These are phyloP conservation scores for Cystoderma amianthinum DNA, from an alignment of 768 basidiomycete species.

Conservation along the genomic window DNA sequence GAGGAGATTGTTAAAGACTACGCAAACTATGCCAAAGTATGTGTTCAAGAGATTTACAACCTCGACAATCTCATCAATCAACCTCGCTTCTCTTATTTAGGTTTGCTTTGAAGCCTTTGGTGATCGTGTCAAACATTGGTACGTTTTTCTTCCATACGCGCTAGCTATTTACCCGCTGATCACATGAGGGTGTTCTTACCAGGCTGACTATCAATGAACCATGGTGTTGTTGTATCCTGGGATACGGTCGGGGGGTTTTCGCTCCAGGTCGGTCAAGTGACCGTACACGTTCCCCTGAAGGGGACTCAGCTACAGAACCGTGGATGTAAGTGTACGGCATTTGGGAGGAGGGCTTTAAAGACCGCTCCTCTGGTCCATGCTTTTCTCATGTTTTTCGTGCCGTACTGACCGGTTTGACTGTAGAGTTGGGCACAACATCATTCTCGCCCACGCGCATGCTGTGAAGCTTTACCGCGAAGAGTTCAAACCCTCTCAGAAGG, in stretches of 20 bases:
- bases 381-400: too few relatives aligned
- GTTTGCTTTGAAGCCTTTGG: conserved; percentile 67
- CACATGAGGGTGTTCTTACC: not conserved
- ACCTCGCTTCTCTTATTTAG: conserved; percentile 22
- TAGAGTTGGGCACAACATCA: conserved; percentile 61
- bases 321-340: conserved; percentile 51
- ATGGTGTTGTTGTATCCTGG: conserved; percentile 56
- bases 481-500: conserved; percentile 47
- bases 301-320: conserved; percentile 56
- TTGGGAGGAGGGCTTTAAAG: too few relatives aligned
- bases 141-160: conserved; percentile 2
- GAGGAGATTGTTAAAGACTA: conserved; percentile 61
- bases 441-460: conserved; percentile 64
- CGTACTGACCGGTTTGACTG: too few relatives aligned
- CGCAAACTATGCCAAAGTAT: conserved; percentile 48
- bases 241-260: conserved; percentile 61
- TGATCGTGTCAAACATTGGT: conserved; percentile 71
- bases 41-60: too few relatives aligned
- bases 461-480: conserved; percentile 56
- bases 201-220: conserved; percentile 76
- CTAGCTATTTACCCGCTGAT: not conserved
- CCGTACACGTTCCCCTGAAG: conserved; percentile 43
- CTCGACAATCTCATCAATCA: too few relatives aligned
- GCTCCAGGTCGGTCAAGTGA: conserved; percentile 66
- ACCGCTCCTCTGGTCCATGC: too few relatives aligned